Evolutionary conservation across 495 filamentous ascomycete genomes (phyloP), one percentile per base, ranked within the genome.

Genomic region (Trichoderma erinaceum): DNA sequence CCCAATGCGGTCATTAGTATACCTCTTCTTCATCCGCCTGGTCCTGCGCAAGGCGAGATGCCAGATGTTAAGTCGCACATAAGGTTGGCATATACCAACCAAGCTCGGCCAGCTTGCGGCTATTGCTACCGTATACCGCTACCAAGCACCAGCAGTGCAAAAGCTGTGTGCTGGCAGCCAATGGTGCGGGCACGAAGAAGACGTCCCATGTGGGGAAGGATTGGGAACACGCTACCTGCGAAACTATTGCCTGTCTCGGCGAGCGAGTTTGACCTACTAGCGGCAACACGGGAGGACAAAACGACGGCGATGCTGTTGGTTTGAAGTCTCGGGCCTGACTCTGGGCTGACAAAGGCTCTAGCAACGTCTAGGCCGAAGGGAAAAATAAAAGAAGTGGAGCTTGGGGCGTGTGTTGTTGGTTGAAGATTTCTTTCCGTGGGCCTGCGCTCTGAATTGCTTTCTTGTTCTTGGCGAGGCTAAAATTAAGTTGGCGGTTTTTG

Each of bases 391-490:
- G 18, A 10, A 23, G 48, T n/a, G 48, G 56, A 12, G 56, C 5
- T 27, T 61, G 56, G 56, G 56, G 56, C 56, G 56, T 61, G 56
- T 61, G 56, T 25, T 18, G 56, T 61, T 61, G 56, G 56, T 32
- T 61, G 56, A 32, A 27, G 27, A 32, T 61, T 61, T 0, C 3
- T 13, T 23, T 11, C 35, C 56, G 8, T 61, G 23, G 25, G 25
- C 23, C 25, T 27, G 23, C 32, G 56, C 23, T 18, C 27, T 11
- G 13, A 7, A 35, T 6, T 27, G 56, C 11, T 61, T 61, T 6
- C 35, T 38, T 38, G 35, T 10, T 38, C 35, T 38, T 61, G 27
- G 56, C 56, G 56, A 61, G 56, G 56, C 56, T 61, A 61, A 61
- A 61, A 29, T 13, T 61, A 32, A 61, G 56, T 13, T 32, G 56